A percentile compares a stretch with the other conserved stretches of the same genome.
Evolutionary conservation across 768 basidiomycete species (phyloP).

Genomic region (Astraeus odoratus): DNA sequence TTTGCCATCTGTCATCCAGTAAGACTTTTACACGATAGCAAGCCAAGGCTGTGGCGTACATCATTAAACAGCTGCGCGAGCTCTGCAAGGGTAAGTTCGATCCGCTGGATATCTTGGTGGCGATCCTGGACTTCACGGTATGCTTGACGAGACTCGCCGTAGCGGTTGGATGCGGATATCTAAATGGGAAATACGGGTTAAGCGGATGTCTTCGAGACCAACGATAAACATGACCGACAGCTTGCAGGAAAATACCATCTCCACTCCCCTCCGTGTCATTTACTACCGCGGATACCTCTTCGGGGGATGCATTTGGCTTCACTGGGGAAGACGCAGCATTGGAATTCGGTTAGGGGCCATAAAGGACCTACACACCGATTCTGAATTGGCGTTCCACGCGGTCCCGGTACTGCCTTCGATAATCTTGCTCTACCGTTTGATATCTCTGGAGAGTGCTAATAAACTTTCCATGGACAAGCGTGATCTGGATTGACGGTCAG

Average conservation of each 20-base stretch:
- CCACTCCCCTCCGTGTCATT: constrained; percentile 51
- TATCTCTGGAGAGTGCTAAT: constrained; percentile 72
- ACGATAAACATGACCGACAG: constrained; percentile 32
- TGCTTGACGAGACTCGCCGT: constrained; percentile 74
- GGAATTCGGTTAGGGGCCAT: no score
- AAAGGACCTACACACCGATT: constrained; percentile 59
- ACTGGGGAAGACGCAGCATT: constrained; percentile 48
- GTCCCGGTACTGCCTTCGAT: constrained; percentile 54
- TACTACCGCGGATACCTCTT: constrained; percentile 67
- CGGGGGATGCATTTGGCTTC: constrained; percentile 79
- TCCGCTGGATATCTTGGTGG: constrained; percentile 77
- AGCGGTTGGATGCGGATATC: constrained; percentile 74
- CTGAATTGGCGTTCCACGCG: constrained; percentile 70
- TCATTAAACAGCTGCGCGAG: constrained; percentile 85
- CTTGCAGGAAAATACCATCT: constrained; percentile 74
- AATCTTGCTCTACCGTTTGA: constrained; percentile 69
- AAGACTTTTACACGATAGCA: not conserved
- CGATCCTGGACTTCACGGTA: constrained; percentile 86
- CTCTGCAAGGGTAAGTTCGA: constrained; percentile 84
- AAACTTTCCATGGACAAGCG: constrained; percentile 60
- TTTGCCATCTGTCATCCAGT: constrained; percentile 56
- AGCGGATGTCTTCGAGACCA: not conserved
- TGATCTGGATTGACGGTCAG: constrained; percentile 34
- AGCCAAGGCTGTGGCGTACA: constrained; percentile 31
- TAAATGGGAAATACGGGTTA: constrained; percentile 24